These are phyloP conservation scores for Lepidopterella palustris DNA, from an alignment of 495 filamentous ascomycete species.

Conservation along the genomic window DNA sequence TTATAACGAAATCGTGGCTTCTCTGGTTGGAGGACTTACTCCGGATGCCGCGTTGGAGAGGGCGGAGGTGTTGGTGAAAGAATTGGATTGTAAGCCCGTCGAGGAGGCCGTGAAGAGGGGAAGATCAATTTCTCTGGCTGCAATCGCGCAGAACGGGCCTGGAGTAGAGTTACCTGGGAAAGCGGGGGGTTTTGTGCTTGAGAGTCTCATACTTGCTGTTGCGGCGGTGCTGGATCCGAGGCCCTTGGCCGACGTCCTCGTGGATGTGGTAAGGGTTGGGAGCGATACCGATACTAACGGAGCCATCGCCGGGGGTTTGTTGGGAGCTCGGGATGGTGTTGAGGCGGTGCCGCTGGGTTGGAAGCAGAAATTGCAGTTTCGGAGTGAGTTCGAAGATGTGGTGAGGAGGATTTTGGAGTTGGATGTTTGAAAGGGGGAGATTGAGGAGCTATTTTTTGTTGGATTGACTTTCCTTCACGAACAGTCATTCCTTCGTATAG, in stretches of 20 bases:
- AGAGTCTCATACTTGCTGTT: slow-evolving; percentile 11
- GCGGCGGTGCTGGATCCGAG: slow-evolving; percentile 17
- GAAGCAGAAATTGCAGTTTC: slow-evolving; percentile 16
- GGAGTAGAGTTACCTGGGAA: neutral
- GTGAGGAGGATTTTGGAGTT: slow-evolving; percentile 4
- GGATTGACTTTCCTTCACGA: too few species aligned
- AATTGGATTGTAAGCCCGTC: slow-evolving; percentile 9
- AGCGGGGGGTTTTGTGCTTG: slow-evolving; percentile 13
- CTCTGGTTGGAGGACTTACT: slow-evolving; percentile 8
- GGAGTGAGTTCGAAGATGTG: slow-evolving; percentile 16
- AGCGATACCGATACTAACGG: slow-evolving; percentile 25
- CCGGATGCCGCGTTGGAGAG: slow-evolving; percentile 10
- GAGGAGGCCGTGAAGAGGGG: slow-evolving; percentile 2
- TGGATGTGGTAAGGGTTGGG: slow-evolving; percentile 21
- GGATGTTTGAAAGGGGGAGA: too few species aligned
- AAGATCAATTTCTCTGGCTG: neutral
- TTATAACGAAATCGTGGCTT: slow-evolving; percentile 23
- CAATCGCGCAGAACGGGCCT: slow-evolving; percentile 13
- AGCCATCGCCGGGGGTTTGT: slow-evolving; percentile 19
- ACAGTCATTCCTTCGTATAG: too few species aligned
- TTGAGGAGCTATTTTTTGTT: too few species aligned
- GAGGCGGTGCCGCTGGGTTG: slow-evolving; percentile 20
- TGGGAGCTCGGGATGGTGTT: slow-evolving; percentile 22
- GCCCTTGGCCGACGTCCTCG: slow-evolving; percentile 19
- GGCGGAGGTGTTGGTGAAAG: neutral